phyloP scores from a whole-genome alignment of 1,139 yeast genomes.

The Lodderomyces margitis region DNA sequence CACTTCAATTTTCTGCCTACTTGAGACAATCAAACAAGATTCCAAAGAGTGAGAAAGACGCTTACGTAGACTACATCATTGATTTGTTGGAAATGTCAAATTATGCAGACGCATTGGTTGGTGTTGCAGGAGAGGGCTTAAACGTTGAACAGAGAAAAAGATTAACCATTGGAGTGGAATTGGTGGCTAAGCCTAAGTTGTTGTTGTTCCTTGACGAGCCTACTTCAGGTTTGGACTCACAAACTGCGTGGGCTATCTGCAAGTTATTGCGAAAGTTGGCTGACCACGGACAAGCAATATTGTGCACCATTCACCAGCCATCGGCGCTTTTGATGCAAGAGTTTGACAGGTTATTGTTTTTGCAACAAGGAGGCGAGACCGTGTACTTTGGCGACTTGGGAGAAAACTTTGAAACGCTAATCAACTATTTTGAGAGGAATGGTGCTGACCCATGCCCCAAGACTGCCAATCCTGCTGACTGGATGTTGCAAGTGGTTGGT shows the following conservation, averaged over 20 bases:
- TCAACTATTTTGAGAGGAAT: slow-evolving; percentile 56
- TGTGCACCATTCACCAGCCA: slow-evolving; percentile 46
- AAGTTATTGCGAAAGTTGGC: slow-evolving; percentile 42
- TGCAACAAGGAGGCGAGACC: slow-evolving; percentile 53
- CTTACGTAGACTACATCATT: slow-evolving; percentile 36
- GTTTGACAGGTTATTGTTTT: slow-evolving; percentile 36
- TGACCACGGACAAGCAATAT: slow-evolving; percentile 42
- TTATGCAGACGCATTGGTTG: slow-evolving; percentile 40
- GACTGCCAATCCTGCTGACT: slow-evolving; percentile 55
- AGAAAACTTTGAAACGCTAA: slow-evolving; percentile 45
- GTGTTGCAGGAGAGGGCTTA: slow-evolving; percentile 42
- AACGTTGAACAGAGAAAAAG: slow-evolving; percentile 40
- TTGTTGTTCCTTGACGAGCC: slow-evolving; percentile 40
- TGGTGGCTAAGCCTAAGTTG: slow-evolving; percentile 39
- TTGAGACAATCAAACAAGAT: slow-evolving; percentile 35
- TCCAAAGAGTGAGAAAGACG: slow-evolving; percentile 31
- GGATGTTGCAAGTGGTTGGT: slow-evolving; percentile 55
- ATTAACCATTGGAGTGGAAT: slow-evolving; percentile 40
- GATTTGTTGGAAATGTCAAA: slow-evolving; percentile 32
- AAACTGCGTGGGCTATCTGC: slow-evolving; percentile 46
- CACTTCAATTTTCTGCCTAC: slow-evolving; percentile 35
- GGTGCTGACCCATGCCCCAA: slow-evolving; percentile 45
- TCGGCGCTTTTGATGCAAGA: slow-evolving; percentile 38
- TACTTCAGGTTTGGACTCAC: slow-evolving; percentile 43
- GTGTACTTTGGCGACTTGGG: slow-evolving; percentile 72